These are phyloP conservation scores for Pythium rhizo-oryzae DNA, from an alignment of 352 stramenopile species.

Conservation along the genomic window DNA sequence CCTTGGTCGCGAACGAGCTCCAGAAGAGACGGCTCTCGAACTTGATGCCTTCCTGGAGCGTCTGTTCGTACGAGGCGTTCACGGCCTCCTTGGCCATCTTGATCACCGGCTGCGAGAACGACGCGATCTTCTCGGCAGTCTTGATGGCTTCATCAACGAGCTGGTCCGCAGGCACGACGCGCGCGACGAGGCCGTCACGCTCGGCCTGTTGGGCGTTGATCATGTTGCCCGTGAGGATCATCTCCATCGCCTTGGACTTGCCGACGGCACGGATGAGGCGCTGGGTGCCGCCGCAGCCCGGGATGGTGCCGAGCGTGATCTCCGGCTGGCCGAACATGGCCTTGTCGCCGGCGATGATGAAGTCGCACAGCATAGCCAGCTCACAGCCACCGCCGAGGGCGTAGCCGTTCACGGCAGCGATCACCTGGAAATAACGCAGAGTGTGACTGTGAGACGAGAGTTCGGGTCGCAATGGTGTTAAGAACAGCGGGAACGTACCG, in stretches of 20 bases:
- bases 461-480: neutral
- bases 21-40: conserved; percentile 99
- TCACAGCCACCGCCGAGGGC: conserved; percentile 98
- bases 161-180: conserved; percentile 91
- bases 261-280: conserved; percentile 96
- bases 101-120: conserved; percentile 94
- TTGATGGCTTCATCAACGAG: conserved; percentile 96
- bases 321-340: conserved; percentile 99
- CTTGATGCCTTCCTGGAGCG: conserved; percentile 94
- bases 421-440: conserved; percentile 46
- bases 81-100: conserved; percentile 98
- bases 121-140: conserved; percentile 96
- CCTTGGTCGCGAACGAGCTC: conserved; percentile 96
- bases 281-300: conserved; percentile 96
- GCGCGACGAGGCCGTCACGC: conserved; percentile 92
- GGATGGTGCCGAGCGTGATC: conserved; percentile 98
- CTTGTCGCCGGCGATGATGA: conserved; percentile 96
- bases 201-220: conserved; percentile 96
- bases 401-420: conserved; percentile 98
- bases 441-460: neutral
- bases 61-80: conserved; percentile 93
- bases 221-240: conserved; percentile 98
- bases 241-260: conserved; percentile 99
- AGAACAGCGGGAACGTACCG: conserved; percentile 39
- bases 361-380: conserved; percentile 99